Evolutionary conservation across 1,284 basidiomycete species (phyloP).

Genomic region (Malassezia sp.): DNA sequence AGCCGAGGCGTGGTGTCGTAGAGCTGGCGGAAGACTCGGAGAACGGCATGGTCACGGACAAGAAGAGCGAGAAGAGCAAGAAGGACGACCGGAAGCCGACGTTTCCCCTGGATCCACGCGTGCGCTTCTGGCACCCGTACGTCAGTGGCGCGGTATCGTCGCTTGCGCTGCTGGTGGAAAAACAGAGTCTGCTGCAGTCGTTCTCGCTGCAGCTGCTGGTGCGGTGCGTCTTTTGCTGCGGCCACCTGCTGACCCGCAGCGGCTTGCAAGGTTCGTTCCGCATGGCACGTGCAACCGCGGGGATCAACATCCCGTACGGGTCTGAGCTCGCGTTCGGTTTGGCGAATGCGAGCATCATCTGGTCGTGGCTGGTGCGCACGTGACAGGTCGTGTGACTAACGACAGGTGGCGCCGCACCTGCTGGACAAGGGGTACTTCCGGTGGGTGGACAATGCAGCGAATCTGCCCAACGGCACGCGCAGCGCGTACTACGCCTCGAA

Average conservation of each 20-base stretch:
- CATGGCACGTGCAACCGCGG: conserved; percentile 54
- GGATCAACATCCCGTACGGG: conserved; percentile 66
- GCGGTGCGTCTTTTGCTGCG: no score
- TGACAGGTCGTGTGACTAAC: no score
- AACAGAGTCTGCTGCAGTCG: conserved; percentile 63
- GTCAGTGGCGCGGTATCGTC: conserved; percentile 71
- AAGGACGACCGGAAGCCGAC: background rate
- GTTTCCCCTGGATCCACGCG: conserved; percentile 19
- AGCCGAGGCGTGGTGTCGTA: background rate
- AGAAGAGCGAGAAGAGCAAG: background rate
- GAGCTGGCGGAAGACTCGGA: background rate
- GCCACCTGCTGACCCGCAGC: no score
- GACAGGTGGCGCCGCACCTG: conserved; percentile 26
- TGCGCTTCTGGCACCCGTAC: conserved; percentile 69
- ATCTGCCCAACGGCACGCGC: conserved; percentile 8
- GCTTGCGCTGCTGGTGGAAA: conserved; percentile 73
- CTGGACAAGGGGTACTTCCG: conserved; percentile 28
- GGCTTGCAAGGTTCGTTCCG: conserved; percentile 77
- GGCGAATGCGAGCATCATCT: conserved; percentile 69
- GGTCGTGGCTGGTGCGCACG: conserved; percentile 62
- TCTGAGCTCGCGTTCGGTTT: conserved; percentile 71
- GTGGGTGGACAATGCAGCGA: conserved; percentile 42
- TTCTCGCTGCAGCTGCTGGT: conserved; percentile 62
- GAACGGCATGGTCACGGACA: background rate
- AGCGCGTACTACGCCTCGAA: background rate